phyloP scores from a whole-genome alignment of 352 stramenopile species.

The Pythium graminicola region DNA sequence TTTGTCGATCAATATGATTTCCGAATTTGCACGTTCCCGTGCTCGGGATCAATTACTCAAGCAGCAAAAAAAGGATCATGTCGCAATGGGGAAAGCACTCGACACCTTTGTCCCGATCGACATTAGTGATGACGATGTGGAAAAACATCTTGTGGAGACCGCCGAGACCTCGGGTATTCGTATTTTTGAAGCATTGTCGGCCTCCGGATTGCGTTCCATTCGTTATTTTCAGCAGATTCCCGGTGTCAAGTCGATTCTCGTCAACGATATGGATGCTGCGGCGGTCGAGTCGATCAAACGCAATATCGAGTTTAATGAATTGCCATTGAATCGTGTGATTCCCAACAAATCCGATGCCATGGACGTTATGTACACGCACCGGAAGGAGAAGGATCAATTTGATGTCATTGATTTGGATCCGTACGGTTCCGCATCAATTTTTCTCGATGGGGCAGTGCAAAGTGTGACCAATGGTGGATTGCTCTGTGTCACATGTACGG shows the following conservation, averaged over 20 bases:
- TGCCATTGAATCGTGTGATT: conserved; percentile 77
- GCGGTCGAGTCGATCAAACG: conserved; percentile 94
- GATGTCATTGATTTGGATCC: conserved; percentile 99
- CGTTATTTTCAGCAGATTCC: conserved; percentile 99
- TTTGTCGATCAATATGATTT: conserved; percentile 97
- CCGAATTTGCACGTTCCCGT: conserved; percentile 92
- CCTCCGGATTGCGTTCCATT: conserved; percentile 97
- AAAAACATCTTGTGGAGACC: conserved; percentile 50
- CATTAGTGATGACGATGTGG: conserved; percentile 65
- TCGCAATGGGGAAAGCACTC: conserved; percentile 29
- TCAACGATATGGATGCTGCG: conserved; percentile 98
- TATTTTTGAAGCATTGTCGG: conserved; percentile 98
- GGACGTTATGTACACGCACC: conserved; percentile 85
- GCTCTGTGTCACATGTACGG: conserved; percentile 99
- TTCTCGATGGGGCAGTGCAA: conserved; percentile 97
- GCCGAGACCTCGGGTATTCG: conserved; percentile 86
- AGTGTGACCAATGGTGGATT: conserved; percentile 94
- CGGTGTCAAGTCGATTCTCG: conserved; percentile 94
- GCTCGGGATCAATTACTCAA: conserved; percentile 58
- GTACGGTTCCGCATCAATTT: conserved; percentile 97
- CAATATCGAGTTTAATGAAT: conserved; percentile 92
- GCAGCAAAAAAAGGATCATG: conserved; percentile 65
- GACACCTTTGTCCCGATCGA: conserved; percentile 39
- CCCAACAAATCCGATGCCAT: conserved; percentile 82
- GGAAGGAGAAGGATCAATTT: conserved; percentile 89